phyloP scores from a whole-genome alignment of 495 filamentous ascomycete species.

The Penicillium paradoxum region DNA sequence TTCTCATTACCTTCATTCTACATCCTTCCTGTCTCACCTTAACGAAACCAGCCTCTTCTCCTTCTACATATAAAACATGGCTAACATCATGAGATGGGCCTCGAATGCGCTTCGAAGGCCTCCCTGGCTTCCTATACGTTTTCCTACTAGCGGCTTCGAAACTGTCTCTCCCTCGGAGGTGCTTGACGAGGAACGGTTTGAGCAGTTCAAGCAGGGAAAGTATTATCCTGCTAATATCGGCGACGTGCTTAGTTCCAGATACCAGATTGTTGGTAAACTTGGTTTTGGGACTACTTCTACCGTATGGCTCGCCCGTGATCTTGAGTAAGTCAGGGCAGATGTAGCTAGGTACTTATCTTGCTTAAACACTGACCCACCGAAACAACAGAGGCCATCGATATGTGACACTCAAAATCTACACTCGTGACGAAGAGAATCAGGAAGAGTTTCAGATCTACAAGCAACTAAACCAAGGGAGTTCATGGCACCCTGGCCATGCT shows the following conservation, averaged over 20 bases:
- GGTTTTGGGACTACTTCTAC: constrained; percentile 52
- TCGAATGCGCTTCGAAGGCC: background rate
- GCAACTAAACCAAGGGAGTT: constrained; percentile 15
- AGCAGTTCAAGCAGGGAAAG: constrained; percentile 35
- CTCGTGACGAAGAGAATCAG: constrained; percentile 15
- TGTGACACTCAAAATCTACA: constrained; percentile 42
- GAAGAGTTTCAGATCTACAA: constrained; percentile 28
- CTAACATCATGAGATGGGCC: background rate
- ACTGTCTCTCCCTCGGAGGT: constrained; percentile 15
- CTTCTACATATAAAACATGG: too few relatives aligned
- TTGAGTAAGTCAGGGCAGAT: constrained; percentile 31
- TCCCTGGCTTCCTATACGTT: constrained; percentile 15
- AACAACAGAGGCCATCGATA: constrained; percentile 32
- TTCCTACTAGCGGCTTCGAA: constrained; percentile 21
- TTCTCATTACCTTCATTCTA: too few relatives aligned
- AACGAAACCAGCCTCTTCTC: too few relatives aligned
- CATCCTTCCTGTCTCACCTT: too few relatives aligned
- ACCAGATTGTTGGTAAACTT: constrained; percentile 53
- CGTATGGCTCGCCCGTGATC: constrained; percentile 51
- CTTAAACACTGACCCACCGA: constrained; percentile 14
- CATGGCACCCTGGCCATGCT: constrained; percentile 23
- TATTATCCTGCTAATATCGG: constrained; percentile 52
- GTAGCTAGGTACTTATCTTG: background rate
- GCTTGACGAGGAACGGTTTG: constrained; percentile 46
- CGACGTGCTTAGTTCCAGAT: constrained; percentile 43